These are phyloP conservation scores for Oemleria cerasiformis DNA, from an alignment of 306 rosid species.

Conservation along the genomic window DNA sequence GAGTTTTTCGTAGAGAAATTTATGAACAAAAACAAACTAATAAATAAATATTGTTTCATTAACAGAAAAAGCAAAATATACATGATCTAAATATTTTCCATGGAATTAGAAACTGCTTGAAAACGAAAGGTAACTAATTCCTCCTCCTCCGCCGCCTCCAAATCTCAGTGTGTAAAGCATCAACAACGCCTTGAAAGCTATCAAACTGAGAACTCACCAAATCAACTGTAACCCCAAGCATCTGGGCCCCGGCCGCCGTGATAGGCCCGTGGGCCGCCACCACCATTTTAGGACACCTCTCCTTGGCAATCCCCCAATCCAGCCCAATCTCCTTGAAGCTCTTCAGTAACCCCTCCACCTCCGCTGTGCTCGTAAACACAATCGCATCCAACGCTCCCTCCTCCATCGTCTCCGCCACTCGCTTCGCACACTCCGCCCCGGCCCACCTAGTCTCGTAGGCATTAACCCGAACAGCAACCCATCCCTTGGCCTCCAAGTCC, in stretches of 20 bases:
- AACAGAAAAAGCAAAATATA: too few species aligned
- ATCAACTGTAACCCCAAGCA: conserved; percentile 65
- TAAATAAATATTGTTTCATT: too few species aligned
- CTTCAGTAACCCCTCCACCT: conserved; percentile 78
- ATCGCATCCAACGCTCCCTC: conserved; percentile 49
- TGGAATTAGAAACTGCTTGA: not conserved
- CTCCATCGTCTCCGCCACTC: conserved; percentile 41
- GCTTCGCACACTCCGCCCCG: conserved; percentile 51
- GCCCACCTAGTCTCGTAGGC: conserved; percentile 81
- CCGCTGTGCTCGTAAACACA: conserved; percentile 74
- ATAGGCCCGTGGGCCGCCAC: conserved; percentile 80
- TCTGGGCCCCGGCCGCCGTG: conserved; percentile 58
- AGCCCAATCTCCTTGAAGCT: conserved; percentile 53
- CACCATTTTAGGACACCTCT: conserved; percentile 39
- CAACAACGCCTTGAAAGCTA: conserved; percentile 70
- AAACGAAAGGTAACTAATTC: too few species aligned
- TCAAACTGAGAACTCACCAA: conserved; percentile 61
- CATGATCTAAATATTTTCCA: not conserved
- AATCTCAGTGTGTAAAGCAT: conserved; percentile 39
- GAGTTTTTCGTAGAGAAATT: too few species aligned
- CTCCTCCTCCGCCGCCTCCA: conserved; percentile 9
- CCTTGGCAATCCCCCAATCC: conserved; percentile 44
- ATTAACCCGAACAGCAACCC: conserved; percentile 53
- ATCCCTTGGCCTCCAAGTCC: conserved; percentile 39
- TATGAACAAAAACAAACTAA: too few species aligned